Percentiles rank a stretch among this genome's conserved stretches.
Conservation (phyloP, 495 filamentous ascomycete genomes). For the Aspergillus cavernicola region DNA sequence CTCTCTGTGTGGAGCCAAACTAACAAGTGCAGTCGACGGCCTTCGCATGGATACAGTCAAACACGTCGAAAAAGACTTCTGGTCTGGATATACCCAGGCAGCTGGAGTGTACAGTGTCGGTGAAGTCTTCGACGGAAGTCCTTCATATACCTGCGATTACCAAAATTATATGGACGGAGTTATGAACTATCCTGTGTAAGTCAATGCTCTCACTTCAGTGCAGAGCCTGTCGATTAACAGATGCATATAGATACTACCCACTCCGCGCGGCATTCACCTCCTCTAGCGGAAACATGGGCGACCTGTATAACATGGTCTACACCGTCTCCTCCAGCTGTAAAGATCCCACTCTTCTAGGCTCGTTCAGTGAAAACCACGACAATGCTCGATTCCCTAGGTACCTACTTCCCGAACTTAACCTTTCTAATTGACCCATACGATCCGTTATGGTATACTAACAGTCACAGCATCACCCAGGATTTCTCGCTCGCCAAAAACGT, state of each 20-base stretch:
- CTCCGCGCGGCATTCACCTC: conserved; percentile 53
- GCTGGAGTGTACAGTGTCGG: conserved; percentile 12
- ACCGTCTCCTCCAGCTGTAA: conserved; percentile 40
- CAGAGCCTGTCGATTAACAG: too few species aligned
- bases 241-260: conserved; percentile 48
- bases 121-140: conserved; percentile 8
- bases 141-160: conserved; percentile 4
- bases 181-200: conserved; percentile 36
- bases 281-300: conserved; percentile 40
- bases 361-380: conserved; percentile 72
- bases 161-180: conserved; percentile 7
- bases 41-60: conserved; percentile 66
- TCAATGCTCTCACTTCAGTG: too few species aligned
- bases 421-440: too few species aligned
- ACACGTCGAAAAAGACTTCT: conserved; percentile 25
- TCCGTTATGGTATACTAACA: conserved; percentile 1
- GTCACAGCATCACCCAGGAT: neutral
- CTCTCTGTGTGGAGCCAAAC: too few species aligned
- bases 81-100: conserved; percentile 2
- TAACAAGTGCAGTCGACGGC: conserved; percentile 53
- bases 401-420: too few species aligned
- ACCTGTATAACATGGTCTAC: conserved; percentile 47
- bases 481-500: conserved; percentile 54
- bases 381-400: conserved; percentile 48
- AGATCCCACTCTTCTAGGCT: conserved; percentile 53